Percentiles rank a stretch among this genome's conserved stretches.
These are phyloP conservation scores for Leccinum fuscescens DNA, from an alignment of 1,284 basidiomycete species.

Conservation along the genomic window DNA sequence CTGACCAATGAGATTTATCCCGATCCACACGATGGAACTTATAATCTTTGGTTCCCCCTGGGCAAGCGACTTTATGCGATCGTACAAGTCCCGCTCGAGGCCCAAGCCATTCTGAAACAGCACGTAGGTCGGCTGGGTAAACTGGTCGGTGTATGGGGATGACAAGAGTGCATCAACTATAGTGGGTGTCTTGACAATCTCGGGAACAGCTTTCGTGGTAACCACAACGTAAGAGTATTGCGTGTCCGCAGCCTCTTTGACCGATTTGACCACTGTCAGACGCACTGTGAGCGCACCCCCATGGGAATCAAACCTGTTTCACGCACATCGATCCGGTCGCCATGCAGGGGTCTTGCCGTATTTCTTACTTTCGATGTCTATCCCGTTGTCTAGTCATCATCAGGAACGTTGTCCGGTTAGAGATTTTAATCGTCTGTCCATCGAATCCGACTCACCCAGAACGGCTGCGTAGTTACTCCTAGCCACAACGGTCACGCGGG, in stretches of 20 bases:
- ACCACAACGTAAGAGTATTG: slow-evolving; percentile 68
- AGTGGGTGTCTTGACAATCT: slow-evolving; percentile 55
- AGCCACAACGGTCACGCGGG: slow-evolving; percentile 72
- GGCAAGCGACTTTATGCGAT: slow-evolving; percentile 44
- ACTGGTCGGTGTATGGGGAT: slow-evolving; percentile 44
- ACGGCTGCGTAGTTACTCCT: slow-evolving; percentile 68
- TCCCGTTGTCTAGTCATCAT: slow-evolving; percentile 42
- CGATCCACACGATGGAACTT: slow-evolving; percentile 54
- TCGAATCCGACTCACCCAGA: slow-evolving; percentile 38
- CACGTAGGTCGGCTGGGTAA: slow-evolving; percentile 60
- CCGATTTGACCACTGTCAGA: slow-evolving; percentile 52
- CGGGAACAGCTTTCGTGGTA: slow-evolving; percentile 74
- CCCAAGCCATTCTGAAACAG: slow-evolving; percentile 78
- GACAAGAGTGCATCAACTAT: slow-evolving; percentile 61
- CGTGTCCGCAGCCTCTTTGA: slow-evolving; percentile 58
- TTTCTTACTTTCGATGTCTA: slow-evolving; percentile 56
- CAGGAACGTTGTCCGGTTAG: neutral
- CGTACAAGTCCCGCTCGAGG: slow-evolving; percentile 67
- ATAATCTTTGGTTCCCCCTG: slow-evolving; percentile 50
- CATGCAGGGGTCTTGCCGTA: slow-evolving; percentile 59
- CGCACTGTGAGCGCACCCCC: neutral
- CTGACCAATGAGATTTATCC: slow-evolving; percentile 46
- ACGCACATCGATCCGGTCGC: slow-evolving; percentile 62
- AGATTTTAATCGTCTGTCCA: neutral
- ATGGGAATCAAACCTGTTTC: neutral